Percentiles rank a stretch among this genome's conserved stretches.
Conservation (phyloP, 345 rosid species). For the Citrus hindsii region DNA sequence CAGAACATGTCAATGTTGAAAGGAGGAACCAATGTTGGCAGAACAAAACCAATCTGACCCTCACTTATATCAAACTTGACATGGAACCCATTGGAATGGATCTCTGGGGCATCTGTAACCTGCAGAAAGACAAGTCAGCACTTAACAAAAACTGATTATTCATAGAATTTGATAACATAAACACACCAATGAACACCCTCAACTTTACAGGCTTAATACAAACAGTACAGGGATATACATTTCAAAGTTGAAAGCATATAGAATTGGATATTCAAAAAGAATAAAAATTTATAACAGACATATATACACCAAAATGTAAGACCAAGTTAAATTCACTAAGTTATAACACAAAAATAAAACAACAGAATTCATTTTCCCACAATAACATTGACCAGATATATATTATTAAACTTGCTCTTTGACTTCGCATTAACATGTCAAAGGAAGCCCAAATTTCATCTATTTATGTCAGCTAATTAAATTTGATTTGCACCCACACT, state of each 20-base stretch:
- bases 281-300: neutral
- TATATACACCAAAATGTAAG: neutral
- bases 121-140: slow-evolving; percentile 29
- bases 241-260: neutral
- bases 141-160: slow-evolving; percentile 1
- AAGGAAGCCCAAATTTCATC: neutral
- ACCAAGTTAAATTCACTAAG: neutral
- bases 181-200: neutral
- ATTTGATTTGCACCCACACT: neutral
- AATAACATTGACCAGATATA: neutral
- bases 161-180: slow-evolving; percentile 1
- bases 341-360: neutral
- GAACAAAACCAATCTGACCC: slow-evolving; percentile 92
- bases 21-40: slow-evolving; percentile 78
- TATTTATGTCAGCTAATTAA: neutral
- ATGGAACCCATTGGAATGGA: slow-evolving; percentile 96
- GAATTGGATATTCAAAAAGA: neutral
- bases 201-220: neutral
- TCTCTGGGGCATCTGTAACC: slow-evolving; percentile 97
- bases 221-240: neutral
- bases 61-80: slow-evolving; percentile 83
- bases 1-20: slow-evolving; percentile 54
- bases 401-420: neutral
- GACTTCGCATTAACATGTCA: neutral
- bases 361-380: neutral